Percentiles rank a stretch among this genome's conserved stretches.
These are phyloP conservation scores for Aspergillus sp. DNA, from an alignment of 2,329 filamentous ascomycete genomes.

Conservation along the genomic window DNA sequence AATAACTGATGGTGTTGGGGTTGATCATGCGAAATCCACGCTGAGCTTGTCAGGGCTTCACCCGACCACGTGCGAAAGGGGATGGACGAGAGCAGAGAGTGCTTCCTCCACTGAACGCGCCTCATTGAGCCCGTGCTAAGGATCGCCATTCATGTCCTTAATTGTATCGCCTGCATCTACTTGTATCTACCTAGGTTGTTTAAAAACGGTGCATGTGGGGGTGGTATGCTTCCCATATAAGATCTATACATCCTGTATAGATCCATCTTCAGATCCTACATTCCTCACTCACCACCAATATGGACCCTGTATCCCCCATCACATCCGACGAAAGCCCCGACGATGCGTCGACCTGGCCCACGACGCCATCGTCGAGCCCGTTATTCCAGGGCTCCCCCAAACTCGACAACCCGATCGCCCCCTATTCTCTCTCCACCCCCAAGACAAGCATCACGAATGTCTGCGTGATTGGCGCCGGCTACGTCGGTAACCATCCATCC, in stretches of 20 bases:
- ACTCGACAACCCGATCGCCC: constrained; percentile 18
- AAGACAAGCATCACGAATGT: constrained; percentile 42
- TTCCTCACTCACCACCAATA: neutral
- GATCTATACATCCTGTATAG: too few relatives aligned
- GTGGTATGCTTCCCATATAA: too few relatives aligned
- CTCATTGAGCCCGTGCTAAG: too few relatives aligned
- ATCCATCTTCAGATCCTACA: neutral
- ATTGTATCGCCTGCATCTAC: too few relatives aligned
- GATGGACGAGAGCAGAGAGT: too few relatives aligned
- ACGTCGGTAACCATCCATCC: constrained; percentile 73
- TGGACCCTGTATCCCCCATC: neutral
- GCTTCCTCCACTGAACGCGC: too few relatives aligned
- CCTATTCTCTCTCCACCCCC: neutral
- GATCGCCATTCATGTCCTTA: too few relatives aligned
- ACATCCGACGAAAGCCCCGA: constrained; percentile 20
- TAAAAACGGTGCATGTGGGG: too few relatives aligned
- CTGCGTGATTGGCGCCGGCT: constrained; percentile 73
- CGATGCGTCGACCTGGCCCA: constrained; percentile 24
- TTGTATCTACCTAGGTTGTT: too few relatives aligned
- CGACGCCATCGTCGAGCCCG: constrained; percentile 28
- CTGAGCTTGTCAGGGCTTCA: neutral
- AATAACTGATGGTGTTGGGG: neutral
- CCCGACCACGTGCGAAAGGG: constrained; percentile 8
- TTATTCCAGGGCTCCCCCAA: constrained; percentile 21
- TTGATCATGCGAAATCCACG: too few relatives aligned